Conservation (phyloP, 2,329 filamentous ascomycete genomes). For the Aspergillus sp. region DNA sequence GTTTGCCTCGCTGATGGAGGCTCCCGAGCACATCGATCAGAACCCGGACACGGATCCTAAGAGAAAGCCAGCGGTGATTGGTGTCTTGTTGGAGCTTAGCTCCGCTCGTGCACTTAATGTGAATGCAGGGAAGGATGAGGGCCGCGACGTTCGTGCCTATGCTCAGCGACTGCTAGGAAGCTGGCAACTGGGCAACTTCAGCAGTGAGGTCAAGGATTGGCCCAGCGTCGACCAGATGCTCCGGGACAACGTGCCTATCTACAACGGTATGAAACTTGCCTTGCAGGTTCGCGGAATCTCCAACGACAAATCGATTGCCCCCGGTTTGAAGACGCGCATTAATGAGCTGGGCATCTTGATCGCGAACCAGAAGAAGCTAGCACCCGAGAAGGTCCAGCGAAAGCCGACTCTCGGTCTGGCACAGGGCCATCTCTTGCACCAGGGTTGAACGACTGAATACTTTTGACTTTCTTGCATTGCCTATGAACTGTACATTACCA, state of each 20-base stretch:
- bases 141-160: conserved; percentile 41
- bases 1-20: conserved; percentile 36
- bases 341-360: conserved; percentile 56
- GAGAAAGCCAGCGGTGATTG: conserved; percentile 42
- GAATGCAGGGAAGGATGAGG: conserved; percentile 39
- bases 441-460: conserved; percentile 4
- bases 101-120: conserved; percentile 43
- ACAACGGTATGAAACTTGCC: conserved; percentile 43
- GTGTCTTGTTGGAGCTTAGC: conserved; percentile 45
- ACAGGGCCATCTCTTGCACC: conserved; percentile 18
- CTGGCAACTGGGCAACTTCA: conserved; percentile 29
- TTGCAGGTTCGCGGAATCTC: conserved; percentile 34
- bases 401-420: conserved; percentile 21
- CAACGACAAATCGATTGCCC: conserved; percentile 23
- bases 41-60: conserved; percentile 34
- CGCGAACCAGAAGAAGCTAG: conserved; percentile 22
- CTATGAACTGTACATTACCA: conserved; percentile 26
- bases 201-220: conserved; percentile 21
- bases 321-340: conserved; percentile 24
- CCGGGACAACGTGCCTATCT: conserved; percentile 35
- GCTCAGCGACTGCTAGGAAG: conserved; percentile 36
- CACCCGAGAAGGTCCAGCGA: conserved; percentile 18
- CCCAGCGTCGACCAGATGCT: conserved; percentile 24
- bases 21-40: conserved; percentile 29
- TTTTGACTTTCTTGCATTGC: background rate